Evolutionary conservation across 1,284 basidiomycete species (phyloP), one percentile per base, ranked within the genome.

Genomic region (Ganoderma lingzhi): DNA sequence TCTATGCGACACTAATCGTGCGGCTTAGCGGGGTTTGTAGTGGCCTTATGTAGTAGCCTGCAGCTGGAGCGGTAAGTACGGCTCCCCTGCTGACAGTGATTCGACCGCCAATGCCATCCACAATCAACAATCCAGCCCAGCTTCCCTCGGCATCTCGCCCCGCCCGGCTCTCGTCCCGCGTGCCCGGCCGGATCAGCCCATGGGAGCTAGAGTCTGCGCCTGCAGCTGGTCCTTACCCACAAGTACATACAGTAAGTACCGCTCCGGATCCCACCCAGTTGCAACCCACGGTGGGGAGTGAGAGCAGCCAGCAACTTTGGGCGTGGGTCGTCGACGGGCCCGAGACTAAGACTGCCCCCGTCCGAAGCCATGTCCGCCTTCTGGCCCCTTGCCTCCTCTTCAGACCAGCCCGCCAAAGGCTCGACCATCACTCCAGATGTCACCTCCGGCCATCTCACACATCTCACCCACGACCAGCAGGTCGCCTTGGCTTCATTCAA

Each of bases 401-500:
- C 67, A 48, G 68, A 68, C 62, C 67, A 66, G 63, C 69, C 70
- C 30, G 55, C 72, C 68, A 73, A 63, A 56, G 68, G 68, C 66
- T 63, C 67, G 69, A 45, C 51, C 62, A 67, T 77, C 70, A 70
- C 70, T 39, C 75, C 75, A 55, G 77, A 79, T 72, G 76, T 81
- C 48, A 82, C 87, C 65, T 76, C 80, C 10, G 89, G 88, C 23
- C 89, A 90, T 73, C 75, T 87, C 6, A 86, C 86, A 1, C 85
- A 88, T 74, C 83, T 90, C 58, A 83, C 85, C 3, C 60, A 76
- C 9, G 78, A 81, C 3, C 89, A 91, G 71, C 78, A 86, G 71
- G 77, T 82, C 48, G 80, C 84, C 14, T 79, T 93, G 35, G 76
- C 78, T 1, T 74, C 76, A 0, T 92, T 93, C 83, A 90, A 87